A percentile compares a stretch with the other conserved stretches of the same genome.
Conservation (phyloP, 768 basidiomycete genomes). For the Tubosaeta sp. region DNA sequence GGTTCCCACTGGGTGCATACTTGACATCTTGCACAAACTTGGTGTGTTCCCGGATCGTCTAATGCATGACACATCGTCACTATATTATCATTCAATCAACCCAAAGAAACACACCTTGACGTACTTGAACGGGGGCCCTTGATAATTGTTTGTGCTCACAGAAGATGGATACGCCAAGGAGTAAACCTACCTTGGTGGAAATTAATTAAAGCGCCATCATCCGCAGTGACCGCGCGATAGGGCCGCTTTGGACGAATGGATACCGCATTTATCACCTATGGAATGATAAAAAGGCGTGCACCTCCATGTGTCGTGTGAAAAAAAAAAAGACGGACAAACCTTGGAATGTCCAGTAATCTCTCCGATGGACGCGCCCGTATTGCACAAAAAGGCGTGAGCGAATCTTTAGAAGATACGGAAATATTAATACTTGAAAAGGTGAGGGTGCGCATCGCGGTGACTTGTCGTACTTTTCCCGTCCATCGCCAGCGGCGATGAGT, state of each 20-base stretch:
- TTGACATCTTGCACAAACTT: conserved; percentile 91
- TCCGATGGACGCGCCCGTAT: conserved; percentile 79
- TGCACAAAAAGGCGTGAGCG: conserved; percentile 80
- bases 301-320: background rate
- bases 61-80: background rate
- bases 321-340: conserved; percentile 42
- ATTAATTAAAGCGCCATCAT: conserved; percentile 76
- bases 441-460: background rate
- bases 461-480: conserved; percentile 67
- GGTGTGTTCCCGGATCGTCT: conserved; percentile 85
- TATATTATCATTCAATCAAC: background rate
- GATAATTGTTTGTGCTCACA: background rate
- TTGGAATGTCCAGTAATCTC: conserved; percentile 90
- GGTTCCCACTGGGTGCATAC: conserved; percentile 75
- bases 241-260: conserved; percentile 86
- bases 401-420: conserved; percentile 46
- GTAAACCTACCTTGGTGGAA: conserved; percentile 67
- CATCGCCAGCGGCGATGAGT: conserved; percentile 93
- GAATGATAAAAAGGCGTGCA: background rate
- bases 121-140: conserved; percentile 85
- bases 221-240: conserved; percentile 84
- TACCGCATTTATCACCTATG: conserved; percentile 79
- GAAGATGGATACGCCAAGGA: background rate
- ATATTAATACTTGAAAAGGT: background rate
- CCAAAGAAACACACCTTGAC: conserved; percentile 51